A percentile compares a stretch with the other conserved stretches of the same genome.
Evolutionary conservation across 2,329 filamentous ascomycete genomes (phyloP).

Genomic region (Trichoderma harzianum): DNA sequence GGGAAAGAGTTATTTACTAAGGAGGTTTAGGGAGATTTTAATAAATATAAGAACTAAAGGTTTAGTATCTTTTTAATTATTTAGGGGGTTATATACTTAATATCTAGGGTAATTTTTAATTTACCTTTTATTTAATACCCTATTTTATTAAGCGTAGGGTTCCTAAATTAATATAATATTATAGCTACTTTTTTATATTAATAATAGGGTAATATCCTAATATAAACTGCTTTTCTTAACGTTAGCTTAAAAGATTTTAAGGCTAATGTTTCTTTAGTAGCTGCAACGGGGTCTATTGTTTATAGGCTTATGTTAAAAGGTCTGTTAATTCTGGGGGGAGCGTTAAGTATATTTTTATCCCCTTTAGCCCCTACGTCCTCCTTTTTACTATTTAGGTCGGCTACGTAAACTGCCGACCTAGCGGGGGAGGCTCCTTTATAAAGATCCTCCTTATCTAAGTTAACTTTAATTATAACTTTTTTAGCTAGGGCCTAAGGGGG

Average conservation of each 20-base stretch:
- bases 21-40: not conserved
- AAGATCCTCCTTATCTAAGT: no score
- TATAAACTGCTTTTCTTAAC: not conserved
- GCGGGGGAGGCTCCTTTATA: no score
- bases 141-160: not conserved
- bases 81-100: not conserved
- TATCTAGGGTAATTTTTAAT: not conserved
- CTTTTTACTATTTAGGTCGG: no score
- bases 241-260: constrained; percentile 2
- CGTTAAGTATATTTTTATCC: no score
- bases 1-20: not conserved
- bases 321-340: no score
- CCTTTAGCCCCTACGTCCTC: no score
- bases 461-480: no score
- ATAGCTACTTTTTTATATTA: not conserved
- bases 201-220: not conserved
- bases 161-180: not conserved
- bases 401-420: no score
- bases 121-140: not conserved
- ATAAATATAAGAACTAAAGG: not conserved
- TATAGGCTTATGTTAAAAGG: no score
- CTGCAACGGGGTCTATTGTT: not conserved
- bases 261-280: not conserved
- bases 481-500: no score
- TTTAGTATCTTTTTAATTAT: not conserved